Evolutionary conservation across 805 yeast genomes (phyloP).

Genomic region (Saccharomycopsis fibuligera): DNA sequence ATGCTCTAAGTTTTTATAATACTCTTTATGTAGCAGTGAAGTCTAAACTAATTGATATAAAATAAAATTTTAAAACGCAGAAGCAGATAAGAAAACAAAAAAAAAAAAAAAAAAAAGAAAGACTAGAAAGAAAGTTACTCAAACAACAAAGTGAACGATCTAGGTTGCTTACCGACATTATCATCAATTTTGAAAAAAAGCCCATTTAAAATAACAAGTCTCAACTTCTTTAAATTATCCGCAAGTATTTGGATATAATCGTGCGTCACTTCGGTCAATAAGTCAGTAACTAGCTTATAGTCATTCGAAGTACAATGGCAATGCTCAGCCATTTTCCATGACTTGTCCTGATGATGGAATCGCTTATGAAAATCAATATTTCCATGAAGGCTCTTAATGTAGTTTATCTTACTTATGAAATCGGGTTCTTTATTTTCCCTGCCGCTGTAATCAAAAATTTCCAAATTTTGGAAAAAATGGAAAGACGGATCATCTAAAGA

Average conservation of each 20-base stretch:
- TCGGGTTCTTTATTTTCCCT: not conserved
- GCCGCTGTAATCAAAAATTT: not conserved
- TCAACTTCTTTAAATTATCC: conserved; percentile 4
- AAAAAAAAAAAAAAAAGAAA: too few relatives aligned
- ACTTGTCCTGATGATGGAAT: conserved; percentile 13
- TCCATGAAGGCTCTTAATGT: conserved; percentile 10
- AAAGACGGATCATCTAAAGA: conserved; percentile 18
- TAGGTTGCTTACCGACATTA: not conserved
- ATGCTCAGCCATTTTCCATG: conserved; percentile 12
- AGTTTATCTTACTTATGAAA: conserved; percentile 4
- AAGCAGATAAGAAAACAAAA: too few relatives aligned
- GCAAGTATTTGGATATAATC: conserved; percentile 9
- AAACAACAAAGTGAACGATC: too few relatives aligned
- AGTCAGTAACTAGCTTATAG: conserved; percentile 8
- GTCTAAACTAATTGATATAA: too few relatives aligned
- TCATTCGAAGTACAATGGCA: conserved; percentile 8
- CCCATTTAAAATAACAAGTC: conserved; percentile 14
- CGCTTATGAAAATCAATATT: conserved; percentile 9
- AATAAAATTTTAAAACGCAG: too few relatives aligned
- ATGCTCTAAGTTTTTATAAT: too few relatives aligned
- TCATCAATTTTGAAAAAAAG: conserved; percentile 7
- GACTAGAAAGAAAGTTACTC: too few relatives aligned
- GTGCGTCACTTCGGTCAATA: conserved; percentile 4
- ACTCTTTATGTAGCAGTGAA: too few relatives aligned
- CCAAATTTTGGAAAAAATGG: conserved; percentile 11